phyloP scores from a whole-genome alignment of 192 early-diverging fungal species.

The Podochytrium sp. region DNA sequence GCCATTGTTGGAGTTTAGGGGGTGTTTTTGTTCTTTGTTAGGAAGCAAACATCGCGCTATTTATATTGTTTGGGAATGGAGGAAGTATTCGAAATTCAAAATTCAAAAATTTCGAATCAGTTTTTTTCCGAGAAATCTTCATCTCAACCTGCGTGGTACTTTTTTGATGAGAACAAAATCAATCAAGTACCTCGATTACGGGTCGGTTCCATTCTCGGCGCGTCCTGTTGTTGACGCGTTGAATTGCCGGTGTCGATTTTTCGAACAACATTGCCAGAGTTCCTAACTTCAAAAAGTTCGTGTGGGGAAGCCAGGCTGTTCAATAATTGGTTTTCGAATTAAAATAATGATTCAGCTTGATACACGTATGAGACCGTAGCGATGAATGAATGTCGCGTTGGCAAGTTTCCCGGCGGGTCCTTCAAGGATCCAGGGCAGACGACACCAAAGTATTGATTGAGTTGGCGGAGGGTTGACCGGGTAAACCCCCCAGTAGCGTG shows the following conservation, averaged over 20 bases:
- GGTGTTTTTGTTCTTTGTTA: not conserved
- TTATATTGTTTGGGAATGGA: not conserved
- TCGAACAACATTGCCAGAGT: not conserved
- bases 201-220: not conserved
- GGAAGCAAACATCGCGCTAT: too few species aligned
- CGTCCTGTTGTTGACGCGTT: not conserved
- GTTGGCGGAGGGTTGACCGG: too few species aligned
- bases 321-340: too few species aligned
- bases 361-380: too few species aligned
- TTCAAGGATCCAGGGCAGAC: too few species aligned
- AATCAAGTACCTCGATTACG: not conserved
- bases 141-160: conserved; percentile 3
- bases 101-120: too few species aligned
- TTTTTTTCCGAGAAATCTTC: too few species aligned
- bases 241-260: not conserved
- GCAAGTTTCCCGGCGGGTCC: too few species aligned
- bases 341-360: too few species aligned
- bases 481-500: too few species aligned
- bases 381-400: too few species aligned
- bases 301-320: not conserved
- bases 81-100: not conserved
- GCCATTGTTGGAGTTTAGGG: not conserved
- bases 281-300: not conserved
- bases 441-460: too few species aligned
- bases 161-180: not conserved